Conservation (phyloP, 1,284 basidiomycete genomes). For the Marasmius sp. region DNA sequence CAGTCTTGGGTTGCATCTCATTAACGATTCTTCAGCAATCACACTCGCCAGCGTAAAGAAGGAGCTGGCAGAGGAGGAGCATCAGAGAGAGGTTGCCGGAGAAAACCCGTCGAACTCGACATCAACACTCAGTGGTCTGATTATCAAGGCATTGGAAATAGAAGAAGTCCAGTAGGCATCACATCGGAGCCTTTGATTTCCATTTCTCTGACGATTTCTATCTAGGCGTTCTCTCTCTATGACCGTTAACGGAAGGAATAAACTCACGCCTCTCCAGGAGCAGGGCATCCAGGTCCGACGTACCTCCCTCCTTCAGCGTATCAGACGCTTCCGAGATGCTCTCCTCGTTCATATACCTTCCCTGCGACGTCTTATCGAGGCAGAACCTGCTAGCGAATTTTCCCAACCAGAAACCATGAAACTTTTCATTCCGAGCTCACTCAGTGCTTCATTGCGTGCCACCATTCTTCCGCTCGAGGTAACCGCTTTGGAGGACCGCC, state of each 20-base stretch:
- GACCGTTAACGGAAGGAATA: neutral
- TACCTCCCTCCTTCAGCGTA: neutral
- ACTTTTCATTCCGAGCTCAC: neutral
- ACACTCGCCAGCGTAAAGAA: neutral
- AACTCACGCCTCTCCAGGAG: neutral
- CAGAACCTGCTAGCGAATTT: neutral
- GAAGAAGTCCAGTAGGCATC: neutral
- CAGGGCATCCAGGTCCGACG: neutral
- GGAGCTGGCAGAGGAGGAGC: neutral
- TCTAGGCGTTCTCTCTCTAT: neutral
- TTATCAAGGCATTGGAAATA: neutral
- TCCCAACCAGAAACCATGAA: neutral
- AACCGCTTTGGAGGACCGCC: neutral
- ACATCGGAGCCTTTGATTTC: neutral
- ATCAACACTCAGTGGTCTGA: neutral
- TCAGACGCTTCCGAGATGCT: neutral
- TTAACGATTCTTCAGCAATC: neutral
- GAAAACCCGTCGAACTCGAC: too few relatives aligned
- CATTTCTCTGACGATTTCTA: neutral
- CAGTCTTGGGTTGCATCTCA: neutral
- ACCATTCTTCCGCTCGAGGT: neutral
- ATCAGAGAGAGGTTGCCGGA: neutral
- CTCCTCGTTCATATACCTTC: neutral
- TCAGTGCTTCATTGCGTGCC: neutral
- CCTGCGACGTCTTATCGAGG: neutral